Evolutionary conservation across 108 stramenopile species (phyloP).

Genomic region (Thalassiosira profunda): DNA sequence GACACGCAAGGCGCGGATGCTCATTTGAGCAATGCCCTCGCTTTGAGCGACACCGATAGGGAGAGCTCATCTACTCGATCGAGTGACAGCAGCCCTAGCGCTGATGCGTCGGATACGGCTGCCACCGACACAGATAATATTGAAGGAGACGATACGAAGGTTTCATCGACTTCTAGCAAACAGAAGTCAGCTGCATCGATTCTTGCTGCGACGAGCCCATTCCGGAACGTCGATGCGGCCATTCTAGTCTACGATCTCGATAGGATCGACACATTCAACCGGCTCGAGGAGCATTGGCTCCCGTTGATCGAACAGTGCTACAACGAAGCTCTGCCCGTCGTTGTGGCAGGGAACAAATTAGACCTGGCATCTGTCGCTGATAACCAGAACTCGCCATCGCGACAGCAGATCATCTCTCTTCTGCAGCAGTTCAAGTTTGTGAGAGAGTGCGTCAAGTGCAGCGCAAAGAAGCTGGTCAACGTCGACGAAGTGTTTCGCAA

Average conservation of each 20-base stretch:
- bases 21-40: slow-evolving; percentile 58
- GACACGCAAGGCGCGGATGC: slow-evolving; percentile 85
- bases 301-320: slow-evolving; percentile 82
- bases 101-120: too few relatives aligned
- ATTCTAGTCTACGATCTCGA: slow-evolving; percentile 86
- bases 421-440: slow-evolving; percentile 85
- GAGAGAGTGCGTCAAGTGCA: slow-evolving; percentile 86
- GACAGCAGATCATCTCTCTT: slow-evolving; percentile 79
- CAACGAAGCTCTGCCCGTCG: slow-evolving; percentile 79
- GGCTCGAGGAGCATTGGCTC: slow-evolving; percentile 84
- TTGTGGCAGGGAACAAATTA: slow-evolving; percentile 87
- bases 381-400: slow-evolving; percentile 52
- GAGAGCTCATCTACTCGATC: background rate
- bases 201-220: slow-evolving; percentile 26
- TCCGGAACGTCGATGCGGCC: slow-evolving; percentile 67
- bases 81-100: too few relatives aligned
- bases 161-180: slow-evolving; percentile 4
- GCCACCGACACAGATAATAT: too few relatives aligned
- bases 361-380: slow-evolving; percentile 57
- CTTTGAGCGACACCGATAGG: slow-evolving; percentile 25
- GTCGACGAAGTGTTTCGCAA: slow-evolving; percentile 86
- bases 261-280: slow-evolving; percentile 74
- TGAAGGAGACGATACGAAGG: too few relatives aligned
- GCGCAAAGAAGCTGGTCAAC: slow-evolving; percentile 76
- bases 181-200: slow-evolving; percentile 4